Evolutionary conservation across 2,329 filamentous ascomycete species (phyloP).

Genomic region (Trichoderma atroviride): DNA sequence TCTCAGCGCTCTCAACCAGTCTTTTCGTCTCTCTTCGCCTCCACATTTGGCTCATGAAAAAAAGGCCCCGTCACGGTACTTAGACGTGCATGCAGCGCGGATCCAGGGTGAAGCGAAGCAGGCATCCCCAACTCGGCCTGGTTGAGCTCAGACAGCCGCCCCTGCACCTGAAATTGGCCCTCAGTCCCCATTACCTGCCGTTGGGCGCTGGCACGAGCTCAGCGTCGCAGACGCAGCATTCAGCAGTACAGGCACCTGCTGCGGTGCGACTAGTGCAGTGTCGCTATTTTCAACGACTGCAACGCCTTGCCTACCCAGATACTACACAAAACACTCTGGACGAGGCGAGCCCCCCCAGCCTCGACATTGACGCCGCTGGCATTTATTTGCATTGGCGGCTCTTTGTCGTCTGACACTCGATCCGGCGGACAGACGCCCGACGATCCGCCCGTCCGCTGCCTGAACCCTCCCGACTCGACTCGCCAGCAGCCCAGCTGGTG

Average conservation of each 20-base stretch:
- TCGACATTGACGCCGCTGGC: not conserved
- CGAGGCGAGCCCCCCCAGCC: not conserved
- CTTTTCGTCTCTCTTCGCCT: constrained; percentile 4
- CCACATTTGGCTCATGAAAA: constrained; percentile 21
- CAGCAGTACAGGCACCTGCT: not conserved
- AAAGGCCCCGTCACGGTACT: constrained; percentile 14
- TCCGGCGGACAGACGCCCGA: constrained; percentile 36
- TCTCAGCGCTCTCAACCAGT: constrained; percentile 8
- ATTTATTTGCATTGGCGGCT: constrained; percentile 11
- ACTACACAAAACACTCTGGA: not conserved
- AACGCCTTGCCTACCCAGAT: not conserved
- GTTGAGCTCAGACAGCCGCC: constrained; percentile 18
- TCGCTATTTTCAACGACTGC: not conserved
- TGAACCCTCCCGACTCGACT: constrained; percentile 39
- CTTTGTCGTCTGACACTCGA: constrained; percentile 33
- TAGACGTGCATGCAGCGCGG: constrained; percentile 48
- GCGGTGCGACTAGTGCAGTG: not conserved
- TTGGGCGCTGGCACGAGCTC: constrained; percentile 18
- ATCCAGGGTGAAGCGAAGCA: constrained; percentile 48
- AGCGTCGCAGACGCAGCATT: not conserved
- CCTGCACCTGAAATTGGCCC: constrained; percentile 21
- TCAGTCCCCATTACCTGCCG: constrained; percentile 10
- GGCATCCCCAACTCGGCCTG: constrained; percentile 40
- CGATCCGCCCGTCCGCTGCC: constrained; percentile 52
- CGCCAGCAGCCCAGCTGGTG: constrained; percentile 30